These are phyloP conservation scores for Saccharata proteae DNA, from an alignment of 2,329 filamentous ascomycete species.

Conservation along the genomic window DNA sequence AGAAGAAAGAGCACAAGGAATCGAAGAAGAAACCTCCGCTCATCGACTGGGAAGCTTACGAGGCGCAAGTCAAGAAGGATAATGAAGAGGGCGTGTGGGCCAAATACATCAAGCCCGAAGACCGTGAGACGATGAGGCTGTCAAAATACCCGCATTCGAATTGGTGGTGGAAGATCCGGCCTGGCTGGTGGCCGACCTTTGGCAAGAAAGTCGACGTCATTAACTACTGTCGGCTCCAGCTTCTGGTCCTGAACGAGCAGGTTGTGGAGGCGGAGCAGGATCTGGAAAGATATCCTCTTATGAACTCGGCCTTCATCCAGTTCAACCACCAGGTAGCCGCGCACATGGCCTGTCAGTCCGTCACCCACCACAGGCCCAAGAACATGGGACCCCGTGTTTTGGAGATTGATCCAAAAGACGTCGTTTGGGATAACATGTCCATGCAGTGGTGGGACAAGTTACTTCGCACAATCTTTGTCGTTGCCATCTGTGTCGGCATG, in stretches of 20 bases:
- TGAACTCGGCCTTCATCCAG: conserved; percentile 96
- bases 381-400: conserved; percentile 87
- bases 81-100: conserved; percentile 52
- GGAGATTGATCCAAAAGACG: conserved; percentile 87
- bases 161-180: conserved; percentile 9
- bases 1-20: conserved; percentile 5
- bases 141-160: conserved; percentile 51
- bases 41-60: conserved; percentile 10
- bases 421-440: conserved; percentile 96
- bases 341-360: conserved; percentile 92
- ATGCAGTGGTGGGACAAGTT: conserved; percentile 90
- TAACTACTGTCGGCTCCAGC: conserved; percentile 74
- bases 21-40: conserved; percentile 8
- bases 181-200: conserved; percentile 61
- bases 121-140: conserved; percentile 75
- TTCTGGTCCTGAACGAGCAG: conserved; percentile 79
- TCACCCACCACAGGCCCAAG: conserved; percentile 81
- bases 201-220: conserved; percentile 93
- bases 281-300: conserved; percentile 73
- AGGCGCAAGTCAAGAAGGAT: conserved; percentile 13
- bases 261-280: conserved; percentile 84
- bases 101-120: conserved; percentile 66
- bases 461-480: conserved; percentile 54
- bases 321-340: conserved; percentile 97
- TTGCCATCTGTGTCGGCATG: conserved; percentile 57